Evolutionary conservation across 495 filamentous ascomycete species (phyloP).

Genomic region (Tirmania nivea): DNA sequence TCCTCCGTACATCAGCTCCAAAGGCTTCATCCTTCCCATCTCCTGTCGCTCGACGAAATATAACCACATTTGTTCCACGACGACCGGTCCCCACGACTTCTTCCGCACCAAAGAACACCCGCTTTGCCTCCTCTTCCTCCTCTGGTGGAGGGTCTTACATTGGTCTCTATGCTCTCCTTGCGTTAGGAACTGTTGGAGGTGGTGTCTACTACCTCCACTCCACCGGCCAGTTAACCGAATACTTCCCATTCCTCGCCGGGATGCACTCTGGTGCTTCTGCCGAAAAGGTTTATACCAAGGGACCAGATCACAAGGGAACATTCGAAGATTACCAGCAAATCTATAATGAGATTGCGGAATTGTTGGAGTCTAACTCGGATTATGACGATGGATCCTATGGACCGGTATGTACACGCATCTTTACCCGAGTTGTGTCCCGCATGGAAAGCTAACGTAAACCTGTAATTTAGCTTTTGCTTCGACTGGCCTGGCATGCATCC

Average conservation of each 20-base stretch:
- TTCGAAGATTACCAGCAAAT: constrained; percentile 88
- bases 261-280: constrained; percentile 2
- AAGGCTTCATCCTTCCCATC: constrained; percentile 30
- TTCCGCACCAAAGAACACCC: constrained; percentile 22
- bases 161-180: constrained; percentile 33
- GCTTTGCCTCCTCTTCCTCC: constrained; percentile 50
- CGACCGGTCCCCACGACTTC: constrained; percentile 42
- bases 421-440: constrained; percentile 32
- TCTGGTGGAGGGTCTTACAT: constrained; percentile 29
- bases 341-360: constrained; percentile 65
- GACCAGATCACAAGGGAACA: constrained; percentile 45
- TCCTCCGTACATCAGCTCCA: constrained; percentile 31
- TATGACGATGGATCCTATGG: constrained; percentile 96
- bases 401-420: constrained; percentile 32
- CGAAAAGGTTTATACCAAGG: constrained; percentile 18
- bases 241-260: constrained; percentile 16
- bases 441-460: constrained; percentile 2
- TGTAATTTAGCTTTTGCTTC: constrained; percentile 36
- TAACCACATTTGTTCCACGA: constrained; percentile 25
- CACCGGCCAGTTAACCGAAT: constrained; percentile 27
- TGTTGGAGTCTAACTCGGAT: constrained; percentile 58
- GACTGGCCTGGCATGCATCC: constrained; percentile 71
- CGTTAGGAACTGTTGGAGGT: constrained; percentile 38
- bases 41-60: constrained; percentile 28
- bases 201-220: constrained; percentile 52